Conservation (phyloP, 495 filamentous ascomycete species). For the Saxophila tyrrhenica region DNA sequence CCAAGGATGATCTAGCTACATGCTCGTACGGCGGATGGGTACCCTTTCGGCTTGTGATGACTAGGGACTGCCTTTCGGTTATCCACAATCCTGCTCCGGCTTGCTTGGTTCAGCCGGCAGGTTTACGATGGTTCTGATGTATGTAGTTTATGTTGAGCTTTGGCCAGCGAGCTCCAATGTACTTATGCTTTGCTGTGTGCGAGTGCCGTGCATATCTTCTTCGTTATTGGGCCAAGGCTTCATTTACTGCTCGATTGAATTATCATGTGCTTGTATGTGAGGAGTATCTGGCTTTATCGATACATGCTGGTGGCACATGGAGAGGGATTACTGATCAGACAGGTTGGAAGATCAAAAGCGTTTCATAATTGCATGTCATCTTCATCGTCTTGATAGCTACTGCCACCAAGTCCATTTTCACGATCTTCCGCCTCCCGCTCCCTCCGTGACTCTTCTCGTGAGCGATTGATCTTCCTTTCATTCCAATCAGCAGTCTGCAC, state of each 20-base stretch:
- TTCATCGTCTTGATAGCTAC: constrained; percentile 26
- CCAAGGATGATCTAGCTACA: no score
- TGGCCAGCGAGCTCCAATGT: no score
- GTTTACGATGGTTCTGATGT: background rate
- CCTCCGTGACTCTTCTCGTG: constrained; percentile 28
- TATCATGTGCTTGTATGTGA: no score
- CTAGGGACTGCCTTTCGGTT: background rate
- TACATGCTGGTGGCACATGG: no score
- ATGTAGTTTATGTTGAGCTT: background rate
- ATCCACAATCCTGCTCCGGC: background rate
- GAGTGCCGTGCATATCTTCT: background rate
- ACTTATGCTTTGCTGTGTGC: background rate
- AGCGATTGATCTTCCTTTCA: constrained; percentile 31
- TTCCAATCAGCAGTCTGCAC: constrained; percentile 35
- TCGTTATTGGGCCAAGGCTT: no score
- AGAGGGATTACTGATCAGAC: no score
- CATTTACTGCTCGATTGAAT: no score
- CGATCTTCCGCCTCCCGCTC: constrained; percentile 30
- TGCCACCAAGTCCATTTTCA: constrained; percentile 28
- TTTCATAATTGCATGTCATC: constrained; percentile 14
- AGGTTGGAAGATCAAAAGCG: no score
- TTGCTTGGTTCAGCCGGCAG: no score
- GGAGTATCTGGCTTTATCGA: no score
- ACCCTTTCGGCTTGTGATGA: background rate
- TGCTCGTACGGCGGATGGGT: no score